Base-by-base conservation (phyloP, 768 basidiomycete species). In the Phaffia tasmanica region DNA sequence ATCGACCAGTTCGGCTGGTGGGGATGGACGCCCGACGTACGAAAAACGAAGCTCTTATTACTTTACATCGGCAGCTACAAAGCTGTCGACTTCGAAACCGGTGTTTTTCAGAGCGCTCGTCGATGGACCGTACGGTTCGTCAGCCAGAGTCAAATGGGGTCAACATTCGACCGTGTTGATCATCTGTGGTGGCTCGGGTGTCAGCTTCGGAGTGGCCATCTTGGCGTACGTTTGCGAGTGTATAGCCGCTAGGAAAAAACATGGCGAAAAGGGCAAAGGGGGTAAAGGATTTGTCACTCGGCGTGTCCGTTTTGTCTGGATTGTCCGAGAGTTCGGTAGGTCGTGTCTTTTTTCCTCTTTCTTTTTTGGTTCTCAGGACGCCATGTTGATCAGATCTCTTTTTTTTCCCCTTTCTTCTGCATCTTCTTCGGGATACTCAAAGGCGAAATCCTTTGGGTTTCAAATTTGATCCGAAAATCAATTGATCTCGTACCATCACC, bases 361-460 rank as follows among this genome's bases (percentile, higher is more conserved):
- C 21, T 19, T 32, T 1, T 49, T n/a, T 65, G 46, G 27, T 25
- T 6, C 35, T 30, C 30, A 53, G 25, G 42, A 27, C 6, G 27
- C 21, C 27, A 60, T 35, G 47, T 29, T 47, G 54, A 55, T 63
- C 49, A 23, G 42, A 27, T 47, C 25, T 58, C 51, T 35, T 32
- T 48, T 27, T 53, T n/a, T n/a, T 42, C 35, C 11, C 11, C 35
- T 30, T 23, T 15, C 15, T 54, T 15, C 5, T 54, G 15, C 15
- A 54, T 32, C 29, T 23, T 35, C 57, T 25, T 30, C 30, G 16
- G 16, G 23, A 51, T 16, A 51, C 23, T 51, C 50, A 19, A 70
- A 87, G 86, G 84, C 23, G 86, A 89, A 70, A 79, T 89, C 35
- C 83, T 85, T 63, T 89, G 87, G 87, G 84, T 85, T 67, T 86